Conservation (phyloP, 495 filamentous ascomycete genomes). For the Penicillium canariense region DNA sequence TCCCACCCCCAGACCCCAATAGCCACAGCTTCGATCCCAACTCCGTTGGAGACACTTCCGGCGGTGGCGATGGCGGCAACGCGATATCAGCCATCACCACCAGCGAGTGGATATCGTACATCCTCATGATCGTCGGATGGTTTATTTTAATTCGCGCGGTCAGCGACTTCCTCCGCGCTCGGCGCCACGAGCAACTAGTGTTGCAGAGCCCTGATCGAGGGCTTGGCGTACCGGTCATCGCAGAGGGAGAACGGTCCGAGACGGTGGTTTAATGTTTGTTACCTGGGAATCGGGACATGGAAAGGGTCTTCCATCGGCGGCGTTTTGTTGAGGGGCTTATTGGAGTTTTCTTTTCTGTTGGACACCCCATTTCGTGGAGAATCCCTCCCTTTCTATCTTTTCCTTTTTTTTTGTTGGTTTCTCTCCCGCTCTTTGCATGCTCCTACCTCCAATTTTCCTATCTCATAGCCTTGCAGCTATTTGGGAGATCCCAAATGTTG, state of each 20-base stretch:
- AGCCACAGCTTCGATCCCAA: constrained; percentile 83
- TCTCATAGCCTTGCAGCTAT: constrained; percentile 23
- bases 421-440: constrained; percentile 14
- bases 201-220: constrained; percentile 92
- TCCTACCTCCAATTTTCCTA: constrained; percentile 7
- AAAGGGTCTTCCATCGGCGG: constrained; percentile 8
- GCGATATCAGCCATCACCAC: constrained; percentile 54
- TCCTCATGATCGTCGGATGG: constrained; percentile 97
- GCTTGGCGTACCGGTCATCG: constrained; percentile 80
- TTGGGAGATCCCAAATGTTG: constrained; percentile 37
- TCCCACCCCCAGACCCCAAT: constrained; percentile 79
- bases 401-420: constrained; percentile 13
- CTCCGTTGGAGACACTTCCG: constrained; percentile 48
- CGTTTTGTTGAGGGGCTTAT: constrained; percentile 4
- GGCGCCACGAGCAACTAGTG: constrained; percentile 88
- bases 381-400: constrained; percentile 7
- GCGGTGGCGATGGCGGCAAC: constrained; percentile 36
- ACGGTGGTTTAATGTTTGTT: constrained; percentile 63
- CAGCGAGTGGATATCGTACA: constrained; percentile 87
- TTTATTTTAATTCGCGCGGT: constrained; percentile 91
- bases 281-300: constrained; percentile 9
- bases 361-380: constrained; percentile 21
- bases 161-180: constrained; percentile 80
- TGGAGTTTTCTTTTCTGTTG: constrained; percentile 22
- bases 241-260: constrained; percentile 80